Evolutionary conservation across 1,139 yeast genomes (phyloP).

Genomic region (Yamadazyma triangularis): DNA sequence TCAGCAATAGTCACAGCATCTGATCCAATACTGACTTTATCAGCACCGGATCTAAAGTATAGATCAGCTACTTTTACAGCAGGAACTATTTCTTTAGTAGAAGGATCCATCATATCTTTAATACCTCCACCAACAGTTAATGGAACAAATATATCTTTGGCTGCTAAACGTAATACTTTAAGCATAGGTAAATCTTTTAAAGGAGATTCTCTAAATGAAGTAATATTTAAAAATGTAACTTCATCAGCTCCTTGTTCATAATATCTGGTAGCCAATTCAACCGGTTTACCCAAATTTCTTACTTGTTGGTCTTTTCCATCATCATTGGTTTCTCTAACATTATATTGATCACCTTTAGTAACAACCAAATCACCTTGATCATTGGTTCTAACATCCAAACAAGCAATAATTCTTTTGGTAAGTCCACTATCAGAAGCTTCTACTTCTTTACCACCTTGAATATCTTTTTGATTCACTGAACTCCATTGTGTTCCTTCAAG

Average conservation of each 20-base stretch:
- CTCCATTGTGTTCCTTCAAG: constrained; percentile 46
- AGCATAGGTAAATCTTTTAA: constrained; percentile 91
- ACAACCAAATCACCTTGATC: constrained; percentile 94
- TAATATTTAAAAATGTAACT: constrained; percentile 87
- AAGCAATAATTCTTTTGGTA: constrained; percentile 88
- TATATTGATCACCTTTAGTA: constrained; percentile 97
- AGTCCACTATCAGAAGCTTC: constrained; percentile 19
- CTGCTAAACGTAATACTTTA: constrained; percentile 76
- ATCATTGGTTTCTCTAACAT: constrained; percentile 70
- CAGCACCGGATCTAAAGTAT: constrained; percentile 95
- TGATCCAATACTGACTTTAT: constrained; percentile 94
- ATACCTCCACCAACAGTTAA: constrained; percentile 98
- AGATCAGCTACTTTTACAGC: constrained; percentile 88
- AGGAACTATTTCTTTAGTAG: constrained; percentile 61
- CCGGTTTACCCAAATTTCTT: constrained; percentile 93
- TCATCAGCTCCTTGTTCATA: constrained; percentile 96
- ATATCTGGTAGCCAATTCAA: constrained; percentile 84
- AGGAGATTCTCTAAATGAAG: constrained; percentile 93
- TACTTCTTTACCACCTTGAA: constrained; percentile 41
- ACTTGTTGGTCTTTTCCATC: constrained; percentile 49
- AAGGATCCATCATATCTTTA: constrained; percentile 82
- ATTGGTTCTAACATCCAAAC: constrained; percentile 92
- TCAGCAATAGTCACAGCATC: constrained; percentile 95
- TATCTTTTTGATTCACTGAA: constrained; percentile 15
- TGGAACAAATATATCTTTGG: constrained; percentile 91